These are phyloP conservation scores for Trichosporon faecale DNA, from an alignment of 1,284 basidiomycete genomes.

Conservation along the genomic window DNA sequence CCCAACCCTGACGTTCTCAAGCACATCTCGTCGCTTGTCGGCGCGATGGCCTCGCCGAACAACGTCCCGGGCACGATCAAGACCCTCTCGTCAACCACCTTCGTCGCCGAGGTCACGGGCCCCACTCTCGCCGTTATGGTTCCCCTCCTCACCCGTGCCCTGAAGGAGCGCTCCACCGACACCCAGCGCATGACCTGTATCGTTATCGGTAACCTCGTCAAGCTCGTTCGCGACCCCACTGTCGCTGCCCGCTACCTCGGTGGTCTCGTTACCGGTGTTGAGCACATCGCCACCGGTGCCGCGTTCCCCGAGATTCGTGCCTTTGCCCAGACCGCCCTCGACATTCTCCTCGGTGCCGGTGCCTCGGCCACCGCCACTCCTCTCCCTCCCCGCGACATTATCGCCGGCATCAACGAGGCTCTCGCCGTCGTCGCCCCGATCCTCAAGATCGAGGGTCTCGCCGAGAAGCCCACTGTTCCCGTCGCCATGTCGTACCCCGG, in stretches of 20 bases:
- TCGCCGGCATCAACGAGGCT: conserved; percentile 60
- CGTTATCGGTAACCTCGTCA: conserved; percentile 95
- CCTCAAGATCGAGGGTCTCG: conserved; percentile 60
- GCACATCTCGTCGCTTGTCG: conserved; percentile 86
- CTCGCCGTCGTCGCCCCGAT: conserved; percentile 61
- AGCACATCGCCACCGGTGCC: conserved; percentile 84
- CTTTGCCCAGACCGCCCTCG: conserved; percentile 75
- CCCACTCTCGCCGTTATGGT: conserved; percentile 95
- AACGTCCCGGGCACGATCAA: conserved; percentile 91
- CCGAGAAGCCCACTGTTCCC: conserved; percentile 52
- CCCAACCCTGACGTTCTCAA: conserved; percentile 91
- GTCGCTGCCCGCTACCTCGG: conserved; percentile 88
- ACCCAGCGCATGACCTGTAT: conserved; percentile 79
- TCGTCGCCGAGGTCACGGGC: conserved; percentile 94
- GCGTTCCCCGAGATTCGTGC: conserved; percentile 97
- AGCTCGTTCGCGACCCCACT: conserved; percentile 88
- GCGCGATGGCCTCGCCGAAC: conserved; percentile 86
- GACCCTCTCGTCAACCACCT: conserved; percentile 83
- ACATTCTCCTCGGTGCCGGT: conserved; percentile 73
- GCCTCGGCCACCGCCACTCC: conserved; percentile 69
- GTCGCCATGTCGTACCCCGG: conserved; percentile 44
- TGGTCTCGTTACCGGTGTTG: conserved; percentile 83
- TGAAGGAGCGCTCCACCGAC: conserved; percentile 96
- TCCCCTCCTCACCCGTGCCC: conserved; percentile 82
- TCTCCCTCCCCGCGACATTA: conserved; percentile 64